These are phyloP conservation scores for Achaetomium macrosporum DNA, from an alignment of 2,329 filamentous ascomycete species.

Conservation along the genomic window DNA sequence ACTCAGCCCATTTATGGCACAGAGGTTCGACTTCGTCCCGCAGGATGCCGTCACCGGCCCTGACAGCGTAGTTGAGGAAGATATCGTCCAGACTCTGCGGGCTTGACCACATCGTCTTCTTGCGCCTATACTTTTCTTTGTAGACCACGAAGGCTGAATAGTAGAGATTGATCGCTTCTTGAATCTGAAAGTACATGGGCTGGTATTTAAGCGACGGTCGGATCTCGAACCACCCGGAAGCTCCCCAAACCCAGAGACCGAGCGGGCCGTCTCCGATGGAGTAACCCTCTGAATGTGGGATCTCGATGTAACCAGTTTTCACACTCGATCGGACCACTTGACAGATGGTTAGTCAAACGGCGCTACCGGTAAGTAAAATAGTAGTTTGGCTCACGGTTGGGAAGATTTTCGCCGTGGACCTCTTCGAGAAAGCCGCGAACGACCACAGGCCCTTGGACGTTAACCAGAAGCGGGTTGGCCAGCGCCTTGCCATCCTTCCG, in stretches of 20 bases:
- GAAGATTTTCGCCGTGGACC: slow-evolving; percentile 39
- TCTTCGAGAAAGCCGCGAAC: slow-evolving; percentile 55
- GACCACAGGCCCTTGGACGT: slow-evolving; percentile 53
- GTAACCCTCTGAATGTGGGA: slow-evolving; percentile 44
- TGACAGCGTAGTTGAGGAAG: slow-evolving; percentile 44
- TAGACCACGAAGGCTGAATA: slow-evolving; percentile 58
- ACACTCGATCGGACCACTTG: slow-evolving; percentile 32
- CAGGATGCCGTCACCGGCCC: slow-evolving; percentile 47
- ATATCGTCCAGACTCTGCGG: slow-evolving; percentile 29
- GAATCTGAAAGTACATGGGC: slow-evolving; percentile 52
- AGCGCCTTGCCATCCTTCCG: slow-evolving; percentile 46
- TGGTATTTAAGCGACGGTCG: slow-evolving; percentile 53
- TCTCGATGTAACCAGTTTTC: slow-evolving; percentile 43
- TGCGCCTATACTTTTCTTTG: slow-evolving; percentile 30
- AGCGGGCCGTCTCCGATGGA: slow-evolving; percentile 51
- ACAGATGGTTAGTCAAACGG: neutral
- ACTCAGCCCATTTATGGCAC: slow-evolving; percentile 44
- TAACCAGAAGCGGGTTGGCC: slow-evolving; percentile 56
- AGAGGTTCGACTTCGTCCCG: slow-evolving; percentile 43
- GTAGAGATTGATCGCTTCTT: slow-evolving; percentile 57
- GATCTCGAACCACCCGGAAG: slow-evolving; percentile 64
- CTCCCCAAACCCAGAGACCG: slow-evolving; percentile 58
- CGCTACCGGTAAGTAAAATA: neutral
- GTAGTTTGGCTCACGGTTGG: slow-evolving; percentile 28
- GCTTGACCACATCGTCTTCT: slow-evolving; percentile 28